These are phyloP conservation scores for Trametes pubescens DNA, from an alignment of 1,284 basidiomycete species.

Conservation along the genomic window DNA sequence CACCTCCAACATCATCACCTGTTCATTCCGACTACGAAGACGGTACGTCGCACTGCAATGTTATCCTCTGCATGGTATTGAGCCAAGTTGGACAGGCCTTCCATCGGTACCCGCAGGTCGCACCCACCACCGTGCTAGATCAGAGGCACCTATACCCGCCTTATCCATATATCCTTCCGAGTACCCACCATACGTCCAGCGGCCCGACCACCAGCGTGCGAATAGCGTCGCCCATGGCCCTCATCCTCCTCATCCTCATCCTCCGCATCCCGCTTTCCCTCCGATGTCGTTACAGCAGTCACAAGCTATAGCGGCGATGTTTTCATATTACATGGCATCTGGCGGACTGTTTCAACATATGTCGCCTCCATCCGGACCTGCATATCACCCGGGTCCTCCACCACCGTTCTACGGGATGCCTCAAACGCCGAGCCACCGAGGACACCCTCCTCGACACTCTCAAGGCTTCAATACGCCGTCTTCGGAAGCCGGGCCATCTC, in stretches of 20 bases:
- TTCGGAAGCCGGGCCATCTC: conserved; percentile 34
- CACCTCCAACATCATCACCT: conserved; percentile 24
- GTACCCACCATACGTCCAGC: conserved; percentile 32
- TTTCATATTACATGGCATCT: conserved; percentile 41
- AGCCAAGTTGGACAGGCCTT: conserved; percentile 15
- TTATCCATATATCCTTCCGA: conserved; percentile 23
- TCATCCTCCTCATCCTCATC: conserved; percentile 8
- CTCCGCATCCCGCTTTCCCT: conserved; percentile 23
- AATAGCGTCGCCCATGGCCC: background rate
- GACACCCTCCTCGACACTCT: conserved; percentile 20
- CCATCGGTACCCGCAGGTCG: background rate
- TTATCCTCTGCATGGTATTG: background rate
- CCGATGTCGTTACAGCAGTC: conserved; percentile 38
- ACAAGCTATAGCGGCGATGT: conserved; percentile 43
- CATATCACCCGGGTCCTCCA: conserved; percentile 19
- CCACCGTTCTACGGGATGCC: conserved; percentile 32
- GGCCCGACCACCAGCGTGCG: conserved; percentile 9
- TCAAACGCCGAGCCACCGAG: conserved; percentile 42
- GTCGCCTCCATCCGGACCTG: background rate
- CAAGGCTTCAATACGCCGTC: conserved; percentile 23
- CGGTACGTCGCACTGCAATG: conserved; percentile 22
- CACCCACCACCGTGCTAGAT: conserved; percentile 7
- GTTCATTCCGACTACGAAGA: conserved; percentile 25
- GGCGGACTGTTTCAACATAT: conserved; percentile 27
- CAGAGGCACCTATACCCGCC: conserved; percentile 20